phyloP scores from a whole-genome alignment of 768 basidiomycete genomes.

The Mycena rebaudengoi region DNA sequence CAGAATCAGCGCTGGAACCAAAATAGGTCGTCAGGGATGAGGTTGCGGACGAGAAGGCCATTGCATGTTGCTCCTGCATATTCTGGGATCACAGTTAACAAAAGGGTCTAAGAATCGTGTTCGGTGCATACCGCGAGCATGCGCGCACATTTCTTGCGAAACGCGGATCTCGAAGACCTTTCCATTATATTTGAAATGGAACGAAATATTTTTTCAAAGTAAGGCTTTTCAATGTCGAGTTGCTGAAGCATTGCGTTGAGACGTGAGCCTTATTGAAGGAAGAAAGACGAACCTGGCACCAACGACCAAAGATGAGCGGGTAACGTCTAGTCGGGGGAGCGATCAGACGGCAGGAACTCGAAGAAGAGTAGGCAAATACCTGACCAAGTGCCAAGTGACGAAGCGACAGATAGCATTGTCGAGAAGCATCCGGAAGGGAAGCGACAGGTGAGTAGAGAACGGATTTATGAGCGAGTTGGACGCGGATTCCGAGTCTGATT shows the following conservation, averaged over 20 bases:
- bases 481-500: constrained; percentile 10
- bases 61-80: constrained; percentile 38
- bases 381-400: constrained; percentile 64
- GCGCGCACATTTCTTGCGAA: constrained; percentile 52
- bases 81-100: constrained; percentile 29
- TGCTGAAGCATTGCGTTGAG: constrained; percentile 48
- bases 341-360: constrained; percentile 20
- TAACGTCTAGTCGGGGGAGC: constrained; percentile 60
- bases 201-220: constrained; percentile 56
- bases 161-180: constrained; percentile 59
- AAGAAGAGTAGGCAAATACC: constrained; percentile 48
- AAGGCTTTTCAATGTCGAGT: constrained; percentile 60
- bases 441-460: constrained; percentile 62
- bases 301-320: constrained; percentile 78
- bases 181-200: constrained; percentile 60
- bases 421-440: constrained; percentile 62
- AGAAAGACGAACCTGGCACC: constrained; percentile 59
- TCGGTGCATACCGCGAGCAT: constrained; percentile 55
- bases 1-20: constrained; percentile 5
- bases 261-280: constrained; percentile 7
- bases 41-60: constrained; percentile 32
- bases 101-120: background rate
- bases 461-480: constrained; percentile 46
- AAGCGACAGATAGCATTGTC: constrained; percentile 63
- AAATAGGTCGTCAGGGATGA: constrained; percentile 39